Percentiles rank a stretch among this genome's conserved stretches.
Evolutionary conservation across 495 filamentous ascomycete species (phyloP).

Genomic region (Hapsidospora chrysogenum): DNA sequence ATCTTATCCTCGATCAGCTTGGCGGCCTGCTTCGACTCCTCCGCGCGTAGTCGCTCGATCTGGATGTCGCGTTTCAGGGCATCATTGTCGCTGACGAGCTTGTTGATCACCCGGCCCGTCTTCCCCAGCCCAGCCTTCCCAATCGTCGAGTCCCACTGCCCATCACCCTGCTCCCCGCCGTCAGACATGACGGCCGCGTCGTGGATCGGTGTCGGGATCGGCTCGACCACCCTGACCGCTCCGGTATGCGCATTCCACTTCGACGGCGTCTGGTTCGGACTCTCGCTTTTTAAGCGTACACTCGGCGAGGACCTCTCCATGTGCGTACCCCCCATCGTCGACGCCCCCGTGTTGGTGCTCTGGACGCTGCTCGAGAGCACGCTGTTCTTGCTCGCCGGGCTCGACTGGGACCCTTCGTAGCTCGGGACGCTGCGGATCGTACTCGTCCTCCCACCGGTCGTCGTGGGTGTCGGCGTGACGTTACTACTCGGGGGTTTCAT

Average conservation of each 20-base stretch:
- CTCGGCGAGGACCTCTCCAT: conserved; percentile 1
- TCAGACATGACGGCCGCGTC: conserved; percentile 16
- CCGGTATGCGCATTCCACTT: not conserved
- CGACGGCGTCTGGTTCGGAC: not conserved
- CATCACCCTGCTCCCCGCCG: conserved; percentile 1
- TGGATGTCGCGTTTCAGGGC: conserved; percentile 64
- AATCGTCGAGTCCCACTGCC: conserved; percentile 52
- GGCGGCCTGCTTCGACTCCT: conserved; percentile 56
- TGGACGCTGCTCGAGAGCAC: conserved; percentile 29
- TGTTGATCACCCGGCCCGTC: conserved; percentile 85
- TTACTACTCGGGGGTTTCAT: conserved; percentile 4
- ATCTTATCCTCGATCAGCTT: conserved; percentile 61
- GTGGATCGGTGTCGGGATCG: conserved; percentile 10
- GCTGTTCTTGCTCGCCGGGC: conserved; percentile 12
- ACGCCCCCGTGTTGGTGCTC: conserved; percentile 23
- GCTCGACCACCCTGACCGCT: not conserved
- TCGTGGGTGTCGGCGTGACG: conserved; percentile 1
- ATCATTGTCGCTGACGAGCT: conserved; percentile 77
- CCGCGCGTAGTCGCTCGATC: conserved; percentile 51
- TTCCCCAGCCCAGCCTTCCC: conserved; percentile 72
- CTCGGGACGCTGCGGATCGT: conserved; percentile 31
- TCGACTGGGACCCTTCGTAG: conserved; percentile 14
- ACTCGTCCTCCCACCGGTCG: not conserved
- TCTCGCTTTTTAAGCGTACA: conserved; percentile 11
- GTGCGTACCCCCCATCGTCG: not conserved